Conservation (phyloP, 1,284 basidiomycete genomes). For the Boletus holoroseus region DNA sequence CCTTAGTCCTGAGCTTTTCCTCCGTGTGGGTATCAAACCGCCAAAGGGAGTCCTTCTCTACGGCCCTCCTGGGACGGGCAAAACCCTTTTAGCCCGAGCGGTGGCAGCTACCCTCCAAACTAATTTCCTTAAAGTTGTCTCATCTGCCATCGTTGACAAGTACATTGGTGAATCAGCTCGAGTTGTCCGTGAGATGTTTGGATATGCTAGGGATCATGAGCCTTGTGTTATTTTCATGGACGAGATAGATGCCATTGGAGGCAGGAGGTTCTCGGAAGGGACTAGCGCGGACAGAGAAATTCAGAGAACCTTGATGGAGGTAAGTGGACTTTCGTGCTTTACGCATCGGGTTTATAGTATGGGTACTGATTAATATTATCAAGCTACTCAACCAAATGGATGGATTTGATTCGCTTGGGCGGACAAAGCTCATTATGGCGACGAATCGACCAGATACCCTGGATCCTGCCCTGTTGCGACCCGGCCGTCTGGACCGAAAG, state of each 20-base stretch:
- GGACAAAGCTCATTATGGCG: conserved; percentile 98
- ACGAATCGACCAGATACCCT: conserved; percentile 96
- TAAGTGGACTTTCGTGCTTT: conserved; percentile 29
- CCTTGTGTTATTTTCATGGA: conserved; percentile 99
- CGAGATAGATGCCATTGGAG: conserved; percentile 97
- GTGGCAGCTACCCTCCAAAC: conserved; percentile 94
- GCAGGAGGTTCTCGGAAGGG: conserved; percentile 95
- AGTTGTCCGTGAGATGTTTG: conserved; percentile 97
- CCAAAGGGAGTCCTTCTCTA: conserved; percentile 93
- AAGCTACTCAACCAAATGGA: conserved; percentile 99
- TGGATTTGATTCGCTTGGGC: conserved; percentile 94
- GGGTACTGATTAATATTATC: neutral
- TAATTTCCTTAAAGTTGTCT: conserved; percentile 98
- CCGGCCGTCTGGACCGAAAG: conserved; percentile 94
- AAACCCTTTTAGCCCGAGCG: conserved; percentile 92
- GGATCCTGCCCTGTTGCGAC: conserved; percentile 94
- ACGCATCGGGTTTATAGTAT: neutral
- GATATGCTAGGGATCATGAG: conserved; percentile 94
- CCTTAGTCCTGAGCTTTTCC: conserved; percentile 92
- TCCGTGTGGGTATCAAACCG: conserved; percentile 93
- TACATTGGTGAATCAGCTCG: conserved; percentile 98
- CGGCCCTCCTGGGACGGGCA: conserved; percentile 92
- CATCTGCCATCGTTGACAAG: conserved; percentile 99
- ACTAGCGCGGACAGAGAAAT: conserved; percentile 98
- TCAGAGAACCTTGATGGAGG: conserved; percentile 98